Conservation (phyloP, 306 rosid genomes). For the Hippophae gyantsensis region DNA sequence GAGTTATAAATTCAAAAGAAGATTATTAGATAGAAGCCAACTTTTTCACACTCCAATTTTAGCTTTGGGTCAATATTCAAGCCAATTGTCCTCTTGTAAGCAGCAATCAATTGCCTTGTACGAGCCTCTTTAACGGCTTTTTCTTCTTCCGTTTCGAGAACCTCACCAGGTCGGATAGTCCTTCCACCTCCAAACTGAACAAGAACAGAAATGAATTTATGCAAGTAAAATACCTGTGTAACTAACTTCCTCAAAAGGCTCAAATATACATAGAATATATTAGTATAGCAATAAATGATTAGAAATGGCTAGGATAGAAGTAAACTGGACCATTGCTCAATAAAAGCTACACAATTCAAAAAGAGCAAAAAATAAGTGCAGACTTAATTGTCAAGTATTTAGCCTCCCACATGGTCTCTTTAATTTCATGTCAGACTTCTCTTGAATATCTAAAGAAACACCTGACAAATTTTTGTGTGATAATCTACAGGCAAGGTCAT, state of each 20-base stretch:
- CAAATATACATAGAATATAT: background rate
- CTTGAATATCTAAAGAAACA: too few relatives aligned
- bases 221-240: background rate
- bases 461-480: too few relatives aligned
- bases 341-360: too few relatives aligned
- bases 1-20: slow-evolving; percentile 10
- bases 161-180: slow-evolving; percentile 61
- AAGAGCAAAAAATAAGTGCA: too few relatives aligned
- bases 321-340: too few relatives aligned
- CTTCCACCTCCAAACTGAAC: slow-evolving; percentile 86
- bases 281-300: background rate
- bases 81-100: slow-evolving; percentile 55
- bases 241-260: background rate
- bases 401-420: too few relatives aligned
- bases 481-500: too few relatives aligned
- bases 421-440: too few relatives aligned
- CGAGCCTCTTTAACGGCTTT: slow-evolving; percentile 63
- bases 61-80: slow-evolving; percentile 51
- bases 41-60: slow-evolving; percentile 73
- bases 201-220: background rate
- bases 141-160: slow-evolving; percentile 73
- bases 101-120: slow-evolving; percentile 59
- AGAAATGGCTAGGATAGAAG: too few relatives aligned
- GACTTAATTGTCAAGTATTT: too few relatives aligned
- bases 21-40: slow-evolving; percentile 13